Evolutionary conservation across 176 grass and related monocot species (phyloP).

Genomic region (Cenchrus fungigraminus): DNA sequence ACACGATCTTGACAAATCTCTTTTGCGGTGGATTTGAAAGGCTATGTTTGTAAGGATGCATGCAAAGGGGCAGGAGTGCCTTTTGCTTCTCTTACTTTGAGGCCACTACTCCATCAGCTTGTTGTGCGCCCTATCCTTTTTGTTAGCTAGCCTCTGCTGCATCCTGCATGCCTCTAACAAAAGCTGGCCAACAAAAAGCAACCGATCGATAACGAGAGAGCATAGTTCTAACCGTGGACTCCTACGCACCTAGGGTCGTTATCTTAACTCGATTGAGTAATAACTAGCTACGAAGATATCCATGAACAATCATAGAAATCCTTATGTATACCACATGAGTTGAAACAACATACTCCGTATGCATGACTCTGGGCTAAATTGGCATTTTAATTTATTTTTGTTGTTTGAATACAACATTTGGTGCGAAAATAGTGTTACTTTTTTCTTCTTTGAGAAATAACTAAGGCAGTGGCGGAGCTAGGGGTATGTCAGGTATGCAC

Average conservation of each 20-base stretch:
- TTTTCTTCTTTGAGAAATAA: too few relatives aligned
- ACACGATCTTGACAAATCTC: conserved; percentile 58
- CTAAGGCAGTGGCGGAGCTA: too few relatives aligned
- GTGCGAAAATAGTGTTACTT: background rate
- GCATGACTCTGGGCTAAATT: background rate
- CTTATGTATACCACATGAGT: background rate
- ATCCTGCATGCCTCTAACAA: conserved; percentile 30
- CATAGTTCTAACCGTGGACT: conserved; percentile 36
- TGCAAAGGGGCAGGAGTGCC: conserved; percentile 50
- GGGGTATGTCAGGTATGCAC: too few relatives aligned
- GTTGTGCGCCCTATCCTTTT: conserved; percentile 48
- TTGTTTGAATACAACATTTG: background rate
- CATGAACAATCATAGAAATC: conserved; percentile 37
- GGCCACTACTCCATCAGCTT: conserved; percentile 45
- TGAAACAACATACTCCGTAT: background rate
- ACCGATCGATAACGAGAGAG: background rate
- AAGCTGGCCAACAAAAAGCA: conserved; percentile 42
- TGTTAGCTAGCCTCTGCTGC: conserved; percentile 52
- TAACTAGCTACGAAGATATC: conserved; percentile 45
- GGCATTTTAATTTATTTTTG: background rate
- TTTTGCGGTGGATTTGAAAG: conserved; percentile 59
- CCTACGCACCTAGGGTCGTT: conserved; percentile 44
- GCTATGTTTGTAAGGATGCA: conserved; percentile 61
- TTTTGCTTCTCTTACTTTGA: conserved; percentile 61
- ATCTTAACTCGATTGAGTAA: conserved; percentile 60